These are phyloP conservation scores for Aspergillus pseudonomiae DNA, from an alignment of 2,329 filamentous ascomycete species.

Conservation along the genomic window DNA sequence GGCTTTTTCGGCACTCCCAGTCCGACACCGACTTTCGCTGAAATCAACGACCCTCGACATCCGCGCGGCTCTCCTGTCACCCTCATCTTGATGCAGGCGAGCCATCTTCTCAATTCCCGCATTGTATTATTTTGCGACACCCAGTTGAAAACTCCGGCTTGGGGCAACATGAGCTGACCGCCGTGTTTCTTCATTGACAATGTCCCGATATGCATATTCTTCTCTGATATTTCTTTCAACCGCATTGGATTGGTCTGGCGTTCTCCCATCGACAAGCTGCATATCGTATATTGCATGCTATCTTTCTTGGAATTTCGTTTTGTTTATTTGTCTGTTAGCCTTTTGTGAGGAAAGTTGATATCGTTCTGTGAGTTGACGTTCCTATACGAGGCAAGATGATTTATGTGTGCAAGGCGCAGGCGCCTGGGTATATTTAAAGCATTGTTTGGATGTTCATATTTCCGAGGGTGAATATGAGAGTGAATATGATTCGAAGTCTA, in stretches of 20 bases:
- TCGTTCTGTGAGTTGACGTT: not conserved
- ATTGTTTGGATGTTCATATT: not conserved
- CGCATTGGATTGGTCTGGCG: not conserved
- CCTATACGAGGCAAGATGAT: not conserved
- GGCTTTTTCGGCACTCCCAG: not conserved
- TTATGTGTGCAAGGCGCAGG: not conserved
- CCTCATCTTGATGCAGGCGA: slow-evolving; percentile 93
- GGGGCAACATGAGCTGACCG: slow-evolving; percentile 90
- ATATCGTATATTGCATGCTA: not conserved
- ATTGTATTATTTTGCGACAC: slow-evolving; percentile 98
- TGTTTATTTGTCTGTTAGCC: not conserved
- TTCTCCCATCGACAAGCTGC: not conserved
- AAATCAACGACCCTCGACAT: slow-evolving; percentile 74
- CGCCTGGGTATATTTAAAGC: not conserved
- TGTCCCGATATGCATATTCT: not conserved
- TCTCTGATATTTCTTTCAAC: not conserved
- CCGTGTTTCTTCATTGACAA: not conserved
- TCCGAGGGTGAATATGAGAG: not conserved
- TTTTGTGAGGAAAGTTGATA: not conserved
- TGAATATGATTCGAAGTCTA: not conserved
- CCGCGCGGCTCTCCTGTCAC: slow-evolving; percentile 92
- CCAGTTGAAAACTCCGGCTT: slow-evolving; percentile 94
- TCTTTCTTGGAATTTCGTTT: not conserved
- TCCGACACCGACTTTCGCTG: not conserved
- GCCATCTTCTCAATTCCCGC: slow-evolving; percentile 99